These are phyloP conservation scores for Septoria linicola DNA, from an alignment of 2,329 filamentous ascomycete genomes.

Conservation along the genomic window DNA sequence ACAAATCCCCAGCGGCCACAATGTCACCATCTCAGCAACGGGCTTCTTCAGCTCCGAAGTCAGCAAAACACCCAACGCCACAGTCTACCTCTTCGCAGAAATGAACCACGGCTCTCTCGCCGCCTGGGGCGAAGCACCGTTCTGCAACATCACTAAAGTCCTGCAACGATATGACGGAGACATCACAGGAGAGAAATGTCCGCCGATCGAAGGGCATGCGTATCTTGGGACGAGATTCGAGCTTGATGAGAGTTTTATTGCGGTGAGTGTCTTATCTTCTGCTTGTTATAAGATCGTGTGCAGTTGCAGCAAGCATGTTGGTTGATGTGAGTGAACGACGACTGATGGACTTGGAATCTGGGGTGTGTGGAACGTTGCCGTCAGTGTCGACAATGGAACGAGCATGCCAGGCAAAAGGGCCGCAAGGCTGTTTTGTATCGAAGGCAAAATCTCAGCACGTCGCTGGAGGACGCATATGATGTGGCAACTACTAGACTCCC, in stretches of 20 bases:
- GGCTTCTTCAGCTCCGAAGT: constrained; percentile 6
- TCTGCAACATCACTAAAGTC: not conserved
- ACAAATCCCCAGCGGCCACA: not conserved
- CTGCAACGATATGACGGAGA: not conserved
- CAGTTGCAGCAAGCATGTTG: not conserved
- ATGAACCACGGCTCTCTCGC: not conserved
- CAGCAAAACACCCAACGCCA: not conserved
- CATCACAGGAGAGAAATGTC: not conserved
- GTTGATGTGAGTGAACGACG: too few species aligned
- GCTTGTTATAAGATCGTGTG: not conserved
- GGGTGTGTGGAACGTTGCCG: not conserved
- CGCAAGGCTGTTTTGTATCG: not conserved
- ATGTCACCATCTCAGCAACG: constrained; percentile 2
- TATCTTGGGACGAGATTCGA: not conserved
- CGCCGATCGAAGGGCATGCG: not conserved
- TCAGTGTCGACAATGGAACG: not conserved
- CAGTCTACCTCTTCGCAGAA: not conserved
- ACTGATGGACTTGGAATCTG: not conserved
- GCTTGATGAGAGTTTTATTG: not conserved
- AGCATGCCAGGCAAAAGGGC: not conserved
- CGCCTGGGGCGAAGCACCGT: not conserved
- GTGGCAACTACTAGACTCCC: not conserved
- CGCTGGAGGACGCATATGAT: not conserved
- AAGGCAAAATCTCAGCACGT: not conserved
- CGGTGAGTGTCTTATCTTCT: not conserved